Conservation (phyloP, 495 filamentous ascomycete species). For the Penicillium verhagenii region DNA sequence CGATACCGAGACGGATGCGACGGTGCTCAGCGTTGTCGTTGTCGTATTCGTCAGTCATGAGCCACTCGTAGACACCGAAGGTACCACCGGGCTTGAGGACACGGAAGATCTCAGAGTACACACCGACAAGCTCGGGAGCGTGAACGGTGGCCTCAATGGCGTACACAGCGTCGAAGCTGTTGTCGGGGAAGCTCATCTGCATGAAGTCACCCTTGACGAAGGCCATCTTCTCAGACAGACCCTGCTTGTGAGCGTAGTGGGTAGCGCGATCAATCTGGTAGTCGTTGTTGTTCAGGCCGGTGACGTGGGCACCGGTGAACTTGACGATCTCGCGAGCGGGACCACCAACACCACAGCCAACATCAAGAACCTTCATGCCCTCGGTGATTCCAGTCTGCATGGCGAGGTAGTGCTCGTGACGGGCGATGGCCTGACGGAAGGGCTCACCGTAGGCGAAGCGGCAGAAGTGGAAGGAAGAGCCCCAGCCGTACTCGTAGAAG, state of each 20-base stretch:
- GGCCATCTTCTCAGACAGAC: conserved; percentile 74
- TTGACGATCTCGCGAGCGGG: conserved; percentile 97
- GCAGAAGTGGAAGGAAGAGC: conserved; percentile 95
- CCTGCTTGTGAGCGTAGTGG: conserved; percentile 77
- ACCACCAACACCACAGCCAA: conserved; percentile 96
- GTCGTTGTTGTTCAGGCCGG: conserved; percentile 98
- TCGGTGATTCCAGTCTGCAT: conserved; percentile 82
- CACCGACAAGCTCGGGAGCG: conserved; percentile 89
- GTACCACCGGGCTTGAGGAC: conserved; percentile 95
- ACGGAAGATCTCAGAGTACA: conserved; percentile 91
- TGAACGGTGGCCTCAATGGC: conserved; percentile 98
- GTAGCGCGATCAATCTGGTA: conserved; percentile 97
- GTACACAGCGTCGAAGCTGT: conserved; percentile 93
- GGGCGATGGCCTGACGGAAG: conserved; percentile 91
- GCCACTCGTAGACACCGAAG: conserved; percentile 98
- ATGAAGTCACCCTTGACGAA: conserved; percentile 99
- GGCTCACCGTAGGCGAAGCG: conserved; percentile 85
- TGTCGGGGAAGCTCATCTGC: conserved; percentile 97
- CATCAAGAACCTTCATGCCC: conserved; percentile 89
- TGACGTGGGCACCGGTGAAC: conserved; percentile 86
- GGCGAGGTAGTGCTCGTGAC: conserved; percentile 98
- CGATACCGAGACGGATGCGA: conserved; percentile 89
- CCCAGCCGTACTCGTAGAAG: conserved; percentile 97
- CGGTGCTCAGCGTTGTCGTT: conserved; percentile 85
- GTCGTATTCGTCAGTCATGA: conserved; percentile 97